Evolutionary conservation across 768 basidiomycete genomes (phyloP), one percentile per base, ranked within the genome.

Genomic region (Suillus subalutaceus): DNA sequence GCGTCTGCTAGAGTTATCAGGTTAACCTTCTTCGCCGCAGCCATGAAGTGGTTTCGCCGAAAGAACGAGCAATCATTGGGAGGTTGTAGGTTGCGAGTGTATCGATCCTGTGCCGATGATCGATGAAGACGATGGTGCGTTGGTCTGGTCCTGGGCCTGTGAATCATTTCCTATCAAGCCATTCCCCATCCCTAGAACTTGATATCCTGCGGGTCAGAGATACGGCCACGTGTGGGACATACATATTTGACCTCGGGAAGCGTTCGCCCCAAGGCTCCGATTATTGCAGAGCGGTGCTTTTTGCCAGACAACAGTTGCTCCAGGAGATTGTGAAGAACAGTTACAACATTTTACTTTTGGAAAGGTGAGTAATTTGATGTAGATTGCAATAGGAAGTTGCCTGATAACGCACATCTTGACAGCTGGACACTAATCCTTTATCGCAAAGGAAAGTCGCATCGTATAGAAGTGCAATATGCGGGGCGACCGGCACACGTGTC

Each of bases 401-500:
- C 44, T 66, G 37, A 67, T 64, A 48, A 62, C 44, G 53, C 63
- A 44, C 55, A 48, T 44, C 64, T 56, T 57, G 59, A 60, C 70
- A 92, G 91, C 67, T 93, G 91, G 91, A 79, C 80, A 43, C 72
- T 90, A 62, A 91, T 89, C 6, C 75, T 89, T 30, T 82, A 88
- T 70, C 88, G 90, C 64, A 85, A 81, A 70, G 88, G 84, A 62
- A 87, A 86, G 70, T 79, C 78, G 40, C 82, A 89, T 77, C 85
- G 92, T 37, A 80, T 91, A 44, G 86, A 91, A 72, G 85, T 93
- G 23, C 83, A 85, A 66, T 93, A 94, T 76, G 82, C 75, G 64
- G 92, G 87, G 7, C 83, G 89, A 67, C 89, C 90, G 20, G 92
- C 89, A 58, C 85, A 80, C 67, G 81, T 84, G 53, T 72, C 79